Evolutionary conservation across 805 yeast genomes (phyloP).

Genomic region (Metschnikowia aberdeeniae): DNA sequence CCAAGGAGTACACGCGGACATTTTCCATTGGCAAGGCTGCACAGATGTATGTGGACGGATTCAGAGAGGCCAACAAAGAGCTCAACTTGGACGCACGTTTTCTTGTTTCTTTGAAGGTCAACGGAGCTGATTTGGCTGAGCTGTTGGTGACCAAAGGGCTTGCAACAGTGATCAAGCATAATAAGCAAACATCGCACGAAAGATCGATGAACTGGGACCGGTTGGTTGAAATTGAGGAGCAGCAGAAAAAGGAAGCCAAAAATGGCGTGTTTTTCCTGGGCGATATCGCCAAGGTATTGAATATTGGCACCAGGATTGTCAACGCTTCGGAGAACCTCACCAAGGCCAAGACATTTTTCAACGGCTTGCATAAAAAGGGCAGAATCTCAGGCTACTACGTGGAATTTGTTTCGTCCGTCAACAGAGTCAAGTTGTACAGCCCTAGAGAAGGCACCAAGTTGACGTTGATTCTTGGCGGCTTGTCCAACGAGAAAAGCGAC

Average conservation of each 20-base stretch:
- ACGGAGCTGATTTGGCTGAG: conserved; percentile 56
- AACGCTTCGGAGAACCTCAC: conserved; percentile 75
- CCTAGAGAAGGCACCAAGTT: conserved; percentile 71
- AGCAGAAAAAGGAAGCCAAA: conserved; percentile 49
- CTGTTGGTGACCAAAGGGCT: conserved; percentile 59
- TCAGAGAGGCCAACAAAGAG: conserved; percentile 51
- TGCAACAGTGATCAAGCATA: conserved; percentile 76
- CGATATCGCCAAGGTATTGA: conserved; percentile 43
- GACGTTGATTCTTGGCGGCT: conserved; percentile 73
- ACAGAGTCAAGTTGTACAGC: conserved; percentile 58
- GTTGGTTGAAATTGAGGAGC: conserved; percentile 63
- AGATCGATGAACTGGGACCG: conserved; percentile 76
- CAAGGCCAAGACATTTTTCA: conserved; percentile 70
- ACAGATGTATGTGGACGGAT: conserved; percentile 57
- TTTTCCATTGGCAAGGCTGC: conserved; percentile 68
- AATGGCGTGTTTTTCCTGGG: conserved; percentile 58
- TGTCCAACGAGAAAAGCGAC: conserved; percentile 41
- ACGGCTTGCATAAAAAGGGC: conserved; percentile 63
- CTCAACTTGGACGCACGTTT: conserved; percentile 63
- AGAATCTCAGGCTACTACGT: conserved; percentile 61
- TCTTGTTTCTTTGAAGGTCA: conserved; percentile 52
- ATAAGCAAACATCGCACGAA: conserved; percentile 63
- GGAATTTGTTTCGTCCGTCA: conserved; percentile 66
- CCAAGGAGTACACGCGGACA: conserved; percentile 72
- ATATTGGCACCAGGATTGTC: conserved; percentile 57